Evolutionary conservation across 2,329 filamentous ascomycete genomes (phyloP).

Genomic region (Arthrobotrys entomopaga): DNA sequence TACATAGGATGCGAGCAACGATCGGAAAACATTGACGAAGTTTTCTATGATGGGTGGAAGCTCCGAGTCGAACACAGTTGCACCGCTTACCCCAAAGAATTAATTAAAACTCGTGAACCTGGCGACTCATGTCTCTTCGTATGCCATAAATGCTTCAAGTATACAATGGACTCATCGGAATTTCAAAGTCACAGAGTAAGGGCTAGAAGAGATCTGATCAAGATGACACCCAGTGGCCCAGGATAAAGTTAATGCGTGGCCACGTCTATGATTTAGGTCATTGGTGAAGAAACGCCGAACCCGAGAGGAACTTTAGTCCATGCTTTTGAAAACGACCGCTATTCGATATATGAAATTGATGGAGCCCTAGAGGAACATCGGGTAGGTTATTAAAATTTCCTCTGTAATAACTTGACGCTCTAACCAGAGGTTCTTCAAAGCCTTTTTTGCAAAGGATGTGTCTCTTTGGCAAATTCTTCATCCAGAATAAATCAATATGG

Average conservation of each 20-base stretch:
- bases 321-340: slow-evolving; percentile 73
- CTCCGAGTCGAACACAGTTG: slow-evolving; percentile 33
- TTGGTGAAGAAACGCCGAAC: slow-evolving; percentile 35
- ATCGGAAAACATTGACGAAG: slow-evolving; percentile 21
- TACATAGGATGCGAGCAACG: slow-evolving; percentile 28
- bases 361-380: slow-evolving; percentile 77
- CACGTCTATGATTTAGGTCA: slow-evolving; percentile 32
- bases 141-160: slow-evolving; percentile 94
- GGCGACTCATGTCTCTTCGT: slow-evolving; percentile 71
- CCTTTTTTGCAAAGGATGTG: slow-evolving; percentile 95
- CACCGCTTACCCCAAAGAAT: slow-evolving; percentile 32
- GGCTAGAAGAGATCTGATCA: too few species aligned
- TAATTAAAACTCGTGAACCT: slow-evolving; percentile 22
- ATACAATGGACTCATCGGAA: slow-evolving; percentile 73
- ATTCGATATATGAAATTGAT: slow-evolving; percentile 91
- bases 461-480: slow-evolving; percentile 94
- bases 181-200: slow-evolving; percentile 64
- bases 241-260: too few species aligned
- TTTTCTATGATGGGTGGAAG: slow-evolving; percentile 31
- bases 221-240: too few species aligned
- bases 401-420: too few species aligned
- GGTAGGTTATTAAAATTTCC: slow-evolving; percentile 61
- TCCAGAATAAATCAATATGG: slow-evolving; percentile 98
- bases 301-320: slow-evolving; percentile 63
- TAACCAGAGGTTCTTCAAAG: slow-evolving; percentile 61